phyloP scores from a whole-genome alignment of 1,284 basidiomycete genomes.

The Cutaneotrichosporon sp. region DNA sequence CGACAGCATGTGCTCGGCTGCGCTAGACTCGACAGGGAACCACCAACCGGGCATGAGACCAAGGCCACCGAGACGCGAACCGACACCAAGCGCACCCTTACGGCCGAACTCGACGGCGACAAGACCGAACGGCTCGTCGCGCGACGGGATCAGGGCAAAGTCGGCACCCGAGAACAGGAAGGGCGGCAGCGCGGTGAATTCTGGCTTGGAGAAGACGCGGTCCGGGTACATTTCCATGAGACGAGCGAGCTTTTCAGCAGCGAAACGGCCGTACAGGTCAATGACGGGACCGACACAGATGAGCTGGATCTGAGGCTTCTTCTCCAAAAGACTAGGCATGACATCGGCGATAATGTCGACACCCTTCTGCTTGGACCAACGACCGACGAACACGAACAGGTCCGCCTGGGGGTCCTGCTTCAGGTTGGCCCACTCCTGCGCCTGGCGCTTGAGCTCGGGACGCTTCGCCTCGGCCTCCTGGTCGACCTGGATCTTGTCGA shows the following conservation, averaged over 20 bases:
- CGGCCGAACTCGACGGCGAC: conserved; percentile 92
- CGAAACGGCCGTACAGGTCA: conserved; percentile 86
- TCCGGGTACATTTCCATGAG: conserved; percentile 92
- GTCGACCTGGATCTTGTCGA: conserved; percentile 72
- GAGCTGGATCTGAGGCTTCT: conserved; percentile 75
- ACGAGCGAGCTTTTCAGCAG: conserved; percentile 82
- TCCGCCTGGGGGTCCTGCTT: conserved; percentile 82
- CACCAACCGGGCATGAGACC: conserved; percentile 97
- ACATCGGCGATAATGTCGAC: conserved; percentile 91
- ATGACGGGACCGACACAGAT: conserved; percentile 88
- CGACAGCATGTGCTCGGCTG: conserved; percentile 88
- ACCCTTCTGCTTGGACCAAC: conserved; percentile 95
- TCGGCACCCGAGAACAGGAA: conserved; percentile 89
- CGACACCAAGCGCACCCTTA: conserved; percentile 90
- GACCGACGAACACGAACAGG: conserved; percentile 88
- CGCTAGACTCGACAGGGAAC: conserved; percentile 89
- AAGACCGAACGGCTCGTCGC: conserved; percentile 89
- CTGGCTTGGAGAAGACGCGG: conserved; percentile 84
- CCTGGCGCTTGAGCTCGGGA: conserved; percentile 79
- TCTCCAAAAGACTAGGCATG: conserved; percentile 81
- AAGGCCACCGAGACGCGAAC: conserved; percentile 82
- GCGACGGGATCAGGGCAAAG: conserved; percentile 86
- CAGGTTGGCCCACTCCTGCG: conserved; percentile 88
- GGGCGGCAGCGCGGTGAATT: conserved; percentile 87
- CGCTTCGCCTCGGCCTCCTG: conserved; percentile 75